Evolutionary conservation across 2,329 filamentous ascomycete genomes (phyloP), one percentile per base, ranked within the genome.

Genomic region (Bipolaris zeicola): DNA sequence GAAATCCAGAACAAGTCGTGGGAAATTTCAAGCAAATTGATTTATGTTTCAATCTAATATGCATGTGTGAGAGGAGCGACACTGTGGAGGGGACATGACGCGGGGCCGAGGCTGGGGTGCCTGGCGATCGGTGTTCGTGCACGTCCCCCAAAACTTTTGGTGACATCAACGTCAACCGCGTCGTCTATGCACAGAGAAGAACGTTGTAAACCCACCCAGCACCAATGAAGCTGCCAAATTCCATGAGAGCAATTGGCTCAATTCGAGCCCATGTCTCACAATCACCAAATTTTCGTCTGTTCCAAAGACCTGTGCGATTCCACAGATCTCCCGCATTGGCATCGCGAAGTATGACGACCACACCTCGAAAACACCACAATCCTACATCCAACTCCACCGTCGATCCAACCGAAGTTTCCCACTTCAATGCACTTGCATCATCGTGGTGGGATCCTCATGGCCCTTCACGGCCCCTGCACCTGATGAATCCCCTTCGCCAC

Each of bases 371-470:
- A 14, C 61, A 64, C 39, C 65, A 65, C 31, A 62, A 61, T 38
- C 53, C 60, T 36, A 53, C 63, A 28, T 18, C 58, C 8, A 55
- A 62, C 44, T 71, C 71, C 28, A 75, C 75, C 18, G 73, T 99
- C 77, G 96, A 96, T 69, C 85, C 90, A 50, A 86, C 89, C 64
- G 94, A 99, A 80, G 87, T 99, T 63, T 90, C 90, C 16, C 95
- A 99, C 81, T 99, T 99, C 85, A 92, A 92, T 71, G 87, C 87
- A 61, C 91, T 99, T 70, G 95, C 95, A 63, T 91, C 90, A 64
- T 89, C 89, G 69, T 99, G 95, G 95, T 99, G 95, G 95, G 93
- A 98, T 77, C 91, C 94, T 1, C 88, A 96, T 72, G 95, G 95
- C 49, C 89, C 94, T 6, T 97, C 92, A 3, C 87, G 94, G 37